Evolutionary conservation across 2,329 filamentous ascomycete genomes (phyloP).

Genomic region (Dothistroma septosporum): DNA sequence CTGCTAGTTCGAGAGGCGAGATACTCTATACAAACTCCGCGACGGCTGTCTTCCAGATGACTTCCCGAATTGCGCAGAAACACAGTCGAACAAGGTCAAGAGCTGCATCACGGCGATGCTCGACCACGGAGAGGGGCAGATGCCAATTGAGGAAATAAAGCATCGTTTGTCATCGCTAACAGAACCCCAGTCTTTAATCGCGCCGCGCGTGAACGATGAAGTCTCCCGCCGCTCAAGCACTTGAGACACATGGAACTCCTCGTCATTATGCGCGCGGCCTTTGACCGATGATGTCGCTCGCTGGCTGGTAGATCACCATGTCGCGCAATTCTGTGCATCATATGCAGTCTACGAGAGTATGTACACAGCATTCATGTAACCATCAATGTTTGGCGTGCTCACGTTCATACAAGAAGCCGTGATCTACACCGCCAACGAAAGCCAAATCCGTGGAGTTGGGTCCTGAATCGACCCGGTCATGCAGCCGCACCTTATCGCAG

Average conservation of each 20-base stretch:
- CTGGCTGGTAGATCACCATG: not conserved
- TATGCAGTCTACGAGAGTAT: not conserved
- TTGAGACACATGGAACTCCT: not conserved
- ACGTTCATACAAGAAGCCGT: not conserved
- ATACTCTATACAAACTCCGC: slow-evolving; percentile 34
- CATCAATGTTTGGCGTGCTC: not conserved
- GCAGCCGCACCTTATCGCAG: not conserved
- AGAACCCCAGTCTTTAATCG: not conserved
- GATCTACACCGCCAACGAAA: not conserved
- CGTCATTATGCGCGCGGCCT: not conserved
- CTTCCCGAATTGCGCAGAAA: slow-evolving; percentile 12
- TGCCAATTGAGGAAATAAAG: not conserved
- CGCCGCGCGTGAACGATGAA: not conserved
- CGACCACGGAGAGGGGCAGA: not conserved
- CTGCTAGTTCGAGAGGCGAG: slow-evolving; percentile 37
- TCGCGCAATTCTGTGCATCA: too few relatives aligned
- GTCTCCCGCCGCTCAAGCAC: not conserved
- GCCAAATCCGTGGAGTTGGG: not conserved
- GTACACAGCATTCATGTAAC: not conserved
- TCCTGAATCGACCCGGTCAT: not conserved
- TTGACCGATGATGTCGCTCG: not conserved
- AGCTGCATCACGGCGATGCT: not conserved
- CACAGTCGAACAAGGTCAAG: not conserved
- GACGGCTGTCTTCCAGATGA: slow-evolving; percentile 14
- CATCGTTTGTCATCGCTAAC: not conserved